Percentiles rank a stretch among this genome's conserved stretches.
phyloP scores from a whole-genome alignment of 192 early-diverging fungal species.

The Coemansia sp. region DNA sequence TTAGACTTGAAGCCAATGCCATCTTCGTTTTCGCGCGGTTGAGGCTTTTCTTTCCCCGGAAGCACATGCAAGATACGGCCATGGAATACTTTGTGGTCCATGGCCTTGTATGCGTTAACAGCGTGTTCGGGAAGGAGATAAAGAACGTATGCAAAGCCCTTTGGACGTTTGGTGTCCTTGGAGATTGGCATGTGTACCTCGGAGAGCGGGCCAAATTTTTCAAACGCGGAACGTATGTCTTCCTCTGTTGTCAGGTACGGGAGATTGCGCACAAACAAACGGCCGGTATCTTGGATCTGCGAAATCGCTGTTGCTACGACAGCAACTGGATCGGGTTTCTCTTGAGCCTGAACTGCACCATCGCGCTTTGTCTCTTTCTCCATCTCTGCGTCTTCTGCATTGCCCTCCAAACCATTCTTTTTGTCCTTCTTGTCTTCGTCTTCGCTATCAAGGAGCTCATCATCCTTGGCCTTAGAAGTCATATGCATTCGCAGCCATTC shows the following conservation, averaged over 20 bases:
- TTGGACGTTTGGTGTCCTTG: slow-evolving; percentile 88
- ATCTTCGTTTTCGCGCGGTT: slow-evolving; percentile 48
- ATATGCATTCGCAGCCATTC: slow-evolving; percentile 72
- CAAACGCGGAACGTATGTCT: slow-evolving; percentile 81
- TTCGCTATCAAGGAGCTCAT: slow-evolving; percentile 21
- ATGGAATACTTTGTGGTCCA: slow-evolving; percentile 88
- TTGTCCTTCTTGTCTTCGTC: slow-evolving; percentile 11
- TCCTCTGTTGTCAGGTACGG: slow-evolving; percentile 88
- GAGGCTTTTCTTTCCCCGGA: slow-evolving; percentile 82
- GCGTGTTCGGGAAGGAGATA: slow-evolving; percentile 93
- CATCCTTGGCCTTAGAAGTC: slow-evolving; percentile 50
- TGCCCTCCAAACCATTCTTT: not conserved
- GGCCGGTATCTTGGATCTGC: slow-evolving; percentile 90
- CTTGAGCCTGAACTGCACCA: slow-evolving; percentile 11
- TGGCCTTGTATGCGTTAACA: slow-evolving; percentile 77
- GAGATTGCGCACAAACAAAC: slow-evolving; percentile 93
- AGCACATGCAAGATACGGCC: slow-evolving; percentile 90
- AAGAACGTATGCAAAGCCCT: slow-evolving; percentile 91
- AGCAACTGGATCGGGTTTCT: slow-evolving; percentile 20
- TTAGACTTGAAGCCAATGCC: slow-evolving; percentile 59
- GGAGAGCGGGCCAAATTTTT: slow-evolving; percentile 85
- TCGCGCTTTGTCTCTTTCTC: not conserved
- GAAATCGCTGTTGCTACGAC: slow-evolving; percentile 53
- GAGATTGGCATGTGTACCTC: slow-evolving; percentile 96
- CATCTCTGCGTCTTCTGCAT: slow-evolving; percentile 5